Base-by-base conservation (phyloP, 164 flowering plant genomes). In the Umbilicus rupestris region DNA sequence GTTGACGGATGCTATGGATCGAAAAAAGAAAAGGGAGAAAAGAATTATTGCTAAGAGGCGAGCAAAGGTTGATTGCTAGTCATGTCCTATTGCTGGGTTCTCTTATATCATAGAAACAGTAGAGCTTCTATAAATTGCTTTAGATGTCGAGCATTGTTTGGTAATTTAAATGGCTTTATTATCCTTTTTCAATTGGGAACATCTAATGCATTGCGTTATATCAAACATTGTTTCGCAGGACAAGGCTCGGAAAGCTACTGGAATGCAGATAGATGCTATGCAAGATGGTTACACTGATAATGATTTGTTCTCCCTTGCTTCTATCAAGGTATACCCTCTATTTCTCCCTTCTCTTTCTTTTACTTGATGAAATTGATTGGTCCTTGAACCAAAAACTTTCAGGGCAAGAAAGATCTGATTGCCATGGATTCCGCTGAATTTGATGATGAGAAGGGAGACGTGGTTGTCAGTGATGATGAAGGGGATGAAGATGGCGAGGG, bases 401-500 rank as follows among this genome's bases (percentile, higher is more conserved):
- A 91, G 97, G 95, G 85, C 3, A 94, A 91, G 80, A 88, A 87
- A 67, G 93, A 87, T 62, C 82, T 94, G 57, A 83, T 69, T 20
- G 90, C 85, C 63, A 88, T 94, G 65, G 93, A 84, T 74, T 76
- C 87, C 35, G 67, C 73, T 66, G 94, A 89, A 60, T 65, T 68
- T 74, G 83, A 79, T 72, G 86, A 80, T 58, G 92, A 75, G 55
- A 75, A 73, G 68, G 83, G 62, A 59, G 76, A 72, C 10, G 7
- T 49, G 35, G 72, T 19, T 28, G 85, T 78, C 44, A 82, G 84
- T 79, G 90, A 79, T 16, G 69, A 71, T 70, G 97, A 93, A 64
- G 85, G 69, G 50, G 55, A 63, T 46, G 68, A 62, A 24, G 81
- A 72, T 57, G 75, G 62, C 39, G 17, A 58, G 24, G 64, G 52